A percentile compares a stretch with the other conserved stretches of the same genome.
phyloP scores from a whole-genome alignment of 1,139 yeast species.

The Lodderomyces elongisporus region DNA sequence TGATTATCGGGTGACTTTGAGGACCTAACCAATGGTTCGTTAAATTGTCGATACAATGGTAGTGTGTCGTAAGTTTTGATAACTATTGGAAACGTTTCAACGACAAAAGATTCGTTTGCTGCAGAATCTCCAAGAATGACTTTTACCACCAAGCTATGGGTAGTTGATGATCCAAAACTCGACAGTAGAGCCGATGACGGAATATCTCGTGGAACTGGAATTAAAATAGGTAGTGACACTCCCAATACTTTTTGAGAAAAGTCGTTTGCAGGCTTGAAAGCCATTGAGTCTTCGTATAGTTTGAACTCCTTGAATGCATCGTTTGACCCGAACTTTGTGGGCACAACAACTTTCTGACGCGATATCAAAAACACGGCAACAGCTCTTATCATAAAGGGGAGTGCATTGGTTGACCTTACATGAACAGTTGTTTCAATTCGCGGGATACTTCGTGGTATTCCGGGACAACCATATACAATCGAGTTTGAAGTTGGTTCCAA shows the following conservation, averaged over 20 bases:
- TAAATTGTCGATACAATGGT: slow-evolving; percentile 50
- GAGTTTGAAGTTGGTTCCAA: slow-evolving; percentile 46
- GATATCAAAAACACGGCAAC: slow-evolving; percentile 37
- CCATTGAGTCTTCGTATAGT: slow-evolving; percentile 32
- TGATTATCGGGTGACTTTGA: slow-evolving; percentile 38
- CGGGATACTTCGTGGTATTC: slow-evolving; percentile 55
- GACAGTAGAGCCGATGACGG: slow-evolving; percentile 40
- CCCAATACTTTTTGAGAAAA: slow-evolving; percentile 42
- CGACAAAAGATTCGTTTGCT: slow-evolving; percentile 26
- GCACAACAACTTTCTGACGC: slow-evolving; percentile 33
- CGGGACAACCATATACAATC: slow-evolving; percentile 58
- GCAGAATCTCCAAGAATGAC: slow-evolving; percentile 31
- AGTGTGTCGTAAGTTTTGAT: slow-evolving; percentile 48
- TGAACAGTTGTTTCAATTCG: slow-evolving; percentile 42
- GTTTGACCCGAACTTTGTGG: slow-evolving; percentile 41
- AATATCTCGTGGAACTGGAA: slow-evolving; percentile 54
- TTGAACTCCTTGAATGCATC: slow-evolving; percentile 32
- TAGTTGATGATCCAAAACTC: slow-evolving; percentile 38
- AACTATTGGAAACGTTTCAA: slow-evolving; percentile 42
- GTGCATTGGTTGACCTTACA: slow-evolving; percentile 34
- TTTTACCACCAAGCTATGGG: slow-evolving; percentile 31
- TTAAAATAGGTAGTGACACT: slow-evolving; percentile 53
- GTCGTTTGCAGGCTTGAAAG: slow-evolving; percentile 35
- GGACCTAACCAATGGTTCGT: slow-evolving; percentile 43
- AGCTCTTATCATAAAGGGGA: slow-evolving; percentile 34